phyloP scores from a whole-genome alignment of 2,329 filamentous ascomycete species.

The Ambrosiella cleistominuta region DNA sequence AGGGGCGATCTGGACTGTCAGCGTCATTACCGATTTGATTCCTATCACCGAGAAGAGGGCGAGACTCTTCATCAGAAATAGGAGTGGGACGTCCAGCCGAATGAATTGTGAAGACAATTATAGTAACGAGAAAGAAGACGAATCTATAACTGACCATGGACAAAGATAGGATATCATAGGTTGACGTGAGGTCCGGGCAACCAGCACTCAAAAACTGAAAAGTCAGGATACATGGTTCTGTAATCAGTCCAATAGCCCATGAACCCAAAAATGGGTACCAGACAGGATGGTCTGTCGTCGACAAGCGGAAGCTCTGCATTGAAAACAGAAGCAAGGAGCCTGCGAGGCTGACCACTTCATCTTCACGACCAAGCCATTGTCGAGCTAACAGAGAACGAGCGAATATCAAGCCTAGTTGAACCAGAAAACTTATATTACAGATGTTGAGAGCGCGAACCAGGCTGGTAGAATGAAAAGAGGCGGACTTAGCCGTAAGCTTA shows the following conservation, averaged over 20 bases:
- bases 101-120: not conserved
- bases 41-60: constrained; percentile 30
- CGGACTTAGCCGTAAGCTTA: constrained; percentile 18
- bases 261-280: constrained; percentile 49
- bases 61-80: constrained; percentile 35
- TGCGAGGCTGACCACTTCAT: constrained; percentile 38
- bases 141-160: not conserved
- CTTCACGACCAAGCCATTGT: constrained; percentile 27
- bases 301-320: constrained; percentile 37
- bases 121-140: constrained; percentile 2
- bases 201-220: constrained; percentile 10
- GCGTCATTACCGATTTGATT: not conserved
- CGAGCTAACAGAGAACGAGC: constrained; percentile 20
- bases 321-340: constrained; percentile 48
- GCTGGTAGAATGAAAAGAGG: constrained; percentile 23
- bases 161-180: constrained; percentile 3
- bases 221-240: constrained; percentile 33
- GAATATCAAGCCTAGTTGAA: constrained; percentile 27
- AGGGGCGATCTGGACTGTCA: not conserved
- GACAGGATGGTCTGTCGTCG: constrained; percentile 31
- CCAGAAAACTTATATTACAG: constrained; percentile 23
- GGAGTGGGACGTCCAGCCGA: not conserved
- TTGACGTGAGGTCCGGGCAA: not conserved
- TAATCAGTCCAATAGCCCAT: constrained; percentile 39
- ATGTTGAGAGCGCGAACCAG: constrained; percentile 10